These are phyloP conservation scores for Aspergillus viridinutans DNA, from an alignment of 2,329 filamentous ascomycete genomes.

Conservation along the genomic window DNA sequence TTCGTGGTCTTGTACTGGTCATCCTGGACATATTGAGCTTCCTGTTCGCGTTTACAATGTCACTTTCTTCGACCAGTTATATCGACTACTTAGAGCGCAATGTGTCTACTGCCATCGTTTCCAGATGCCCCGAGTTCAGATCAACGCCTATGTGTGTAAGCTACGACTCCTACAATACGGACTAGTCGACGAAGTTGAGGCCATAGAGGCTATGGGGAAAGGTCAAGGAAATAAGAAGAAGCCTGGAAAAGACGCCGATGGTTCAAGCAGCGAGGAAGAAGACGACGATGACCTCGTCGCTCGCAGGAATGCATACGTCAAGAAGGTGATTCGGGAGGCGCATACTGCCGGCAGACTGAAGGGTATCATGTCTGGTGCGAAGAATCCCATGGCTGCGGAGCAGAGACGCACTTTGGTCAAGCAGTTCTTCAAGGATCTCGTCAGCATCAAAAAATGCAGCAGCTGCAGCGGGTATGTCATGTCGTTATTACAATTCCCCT, in stretches of 20 bases:
- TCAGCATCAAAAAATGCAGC: constrained; percentile 64
- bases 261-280: constrained; percentile 62
- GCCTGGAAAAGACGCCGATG: constrained; percentile 49
- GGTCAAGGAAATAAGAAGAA: constrained; percentile 44
- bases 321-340: constrained; percentile 62
- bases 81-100: constrained; percentile 77
- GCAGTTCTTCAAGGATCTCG: constrained; percentile 73
- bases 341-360: constrained; percentile 44
- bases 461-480: constrained; percentile 53
- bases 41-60: constrained; percentile 92
- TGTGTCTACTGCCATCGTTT: constrained; percentile 89
- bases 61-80: constrained; percentile 90
- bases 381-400: constrained; percentile 79
- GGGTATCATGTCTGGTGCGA: constrained; percentile 50
- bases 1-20: constrained; percentile 78
- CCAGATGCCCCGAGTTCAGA: constrained; percentile 68
- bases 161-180: constrained; percentile 81
- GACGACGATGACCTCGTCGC: constrained; percentile 48
- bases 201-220: constrained; percentile 50
- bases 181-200: constrained; percentile 64
- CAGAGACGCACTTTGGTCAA: constrained; percentile 72
- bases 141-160: constrained; percentile 79
- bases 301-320: constrained; percentile 65
- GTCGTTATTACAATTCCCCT: neutral
- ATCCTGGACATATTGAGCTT: constrained; percentile 91